phyloP scores from a whole-genome alignment of 768 basidiomycete genomes.

The Serendipita sp. region DNA sequence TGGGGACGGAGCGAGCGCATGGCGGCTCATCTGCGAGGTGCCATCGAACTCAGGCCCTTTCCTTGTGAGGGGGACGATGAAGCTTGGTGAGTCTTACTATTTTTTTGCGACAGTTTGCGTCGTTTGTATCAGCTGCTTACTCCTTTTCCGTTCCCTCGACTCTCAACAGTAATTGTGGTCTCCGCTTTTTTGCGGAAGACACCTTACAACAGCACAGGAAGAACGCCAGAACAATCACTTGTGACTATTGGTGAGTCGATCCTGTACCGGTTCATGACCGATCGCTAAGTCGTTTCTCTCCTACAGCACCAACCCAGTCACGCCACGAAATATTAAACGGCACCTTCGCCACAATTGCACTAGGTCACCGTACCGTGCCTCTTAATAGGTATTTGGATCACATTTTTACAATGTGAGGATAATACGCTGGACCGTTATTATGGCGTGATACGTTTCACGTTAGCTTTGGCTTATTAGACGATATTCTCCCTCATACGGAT shows the following conservation, averaged over 20 bases:
- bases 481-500: no score
- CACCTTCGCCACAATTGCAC: not conserved
- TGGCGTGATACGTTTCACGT: no score
- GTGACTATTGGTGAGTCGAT: not conserved
- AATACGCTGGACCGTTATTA: no score
- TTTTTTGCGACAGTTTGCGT: not conserved
- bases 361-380: not conserved
- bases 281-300: not conserved
- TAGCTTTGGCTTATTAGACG: no score
- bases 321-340: not conserved
- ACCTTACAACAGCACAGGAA: conserved; percentile 1
- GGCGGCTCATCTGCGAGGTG: not conserved
- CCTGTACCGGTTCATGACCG: not conserved
- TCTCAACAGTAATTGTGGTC: not conserved
- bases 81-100: not conserved
- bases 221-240: not conserved
- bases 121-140: not conserved
- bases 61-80: not conserved
- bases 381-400: no score
- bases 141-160: not conserved
- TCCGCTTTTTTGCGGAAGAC: conserved; percentile 2
- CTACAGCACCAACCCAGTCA: not conserved
- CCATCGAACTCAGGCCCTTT: not conserved
- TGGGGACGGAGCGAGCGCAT: not conserved
- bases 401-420: no score